phyloP scores from a whole-genome alignment of 805 yeast species.

The Ogataea degrootiae region DNA sequence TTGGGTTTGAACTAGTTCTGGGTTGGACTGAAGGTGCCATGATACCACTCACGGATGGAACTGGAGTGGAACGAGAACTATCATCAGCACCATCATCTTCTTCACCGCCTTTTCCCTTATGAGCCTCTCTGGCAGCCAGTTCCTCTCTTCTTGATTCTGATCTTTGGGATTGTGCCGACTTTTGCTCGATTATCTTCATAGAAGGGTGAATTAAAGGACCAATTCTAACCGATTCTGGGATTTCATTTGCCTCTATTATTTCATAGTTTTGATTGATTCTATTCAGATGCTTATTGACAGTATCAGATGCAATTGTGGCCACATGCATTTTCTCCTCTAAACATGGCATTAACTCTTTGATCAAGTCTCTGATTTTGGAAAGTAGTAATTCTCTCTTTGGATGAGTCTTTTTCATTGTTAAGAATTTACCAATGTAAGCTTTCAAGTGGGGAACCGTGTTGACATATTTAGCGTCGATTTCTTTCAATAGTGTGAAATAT shows the following conservation, averaged over 20 bases:
- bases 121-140: slow-evolving; percentile 78
- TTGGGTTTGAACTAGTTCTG: no score
- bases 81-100: slow-evolving; percentile 22
- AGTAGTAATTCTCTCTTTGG: slow-evolving; percentile 36
- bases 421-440: slow-evolving; percentile 45
- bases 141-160: slow-evolving; percentile 90
- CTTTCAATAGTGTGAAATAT: slow-evolving; percentile 82
- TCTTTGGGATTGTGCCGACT: slow-evolving; percentile 70
- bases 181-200: slow-evolving; percentile 54
- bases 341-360: slow-evolving; percentile 79
- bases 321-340: slow-evolving; percentile 97
- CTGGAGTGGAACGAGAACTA: slow-evolving; percentile 17
- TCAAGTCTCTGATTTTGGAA: slow-evolving; percentile 37
- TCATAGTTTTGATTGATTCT: slow-evolving; percentile 81
- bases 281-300: slow-evolving; percentile 58
- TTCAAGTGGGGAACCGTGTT: slow-evolving; percentile 65
- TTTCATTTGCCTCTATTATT: slow-evolving; percentile 66
- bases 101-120: slow-evolving; percentile 11
- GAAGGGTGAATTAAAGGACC: slow-evolving; percentile 91
- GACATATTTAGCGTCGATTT: slow-evolving; percentile 91
- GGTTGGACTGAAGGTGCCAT: slow-evolving; percentile 3
- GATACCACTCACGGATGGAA: slow-evolving; percentile 5
- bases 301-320: slow-evolving; percentile 83
- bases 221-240: slow-evolving; percentile 70
- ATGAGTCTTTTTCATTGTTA: slow-evolving; percentile 32